Conservation (phyloP, 164 flowering plant genomes). For the Amborella trichopoda region DNA sequence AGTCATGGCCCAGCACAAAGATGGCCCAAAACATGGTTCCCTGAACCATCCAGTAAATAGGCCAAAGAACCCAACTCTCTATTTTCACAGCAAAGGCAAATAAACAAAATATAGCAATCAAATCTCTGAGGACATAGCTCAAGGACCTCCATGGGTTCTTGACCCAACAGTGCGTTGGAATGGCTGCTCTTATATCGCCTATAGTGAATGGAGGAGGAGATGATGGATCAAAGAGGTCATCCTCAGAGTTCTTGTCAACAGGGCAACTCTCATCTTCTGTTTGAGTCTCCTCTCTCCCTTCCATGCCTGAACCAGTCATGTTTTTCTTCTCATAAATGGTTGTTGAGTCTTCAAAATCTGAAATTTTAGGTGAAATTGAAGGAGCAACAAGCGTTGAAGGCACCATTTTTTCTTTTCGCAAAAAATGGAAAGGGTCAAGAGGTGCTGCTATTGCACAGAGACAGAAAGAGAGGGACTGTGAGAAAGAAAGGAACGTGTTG, state of each 20-base stretch:
- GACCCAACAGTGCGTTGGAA: conserved; percentile 4
- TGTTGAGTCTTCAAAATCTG: too few relatives aligned
- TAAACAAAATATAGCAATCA: neutral
- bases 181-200: conserved; percentile 1
- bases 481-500: too few relatives aligned
- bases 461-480: too few relatives aligned
- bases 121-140: conserved; percentile 1
- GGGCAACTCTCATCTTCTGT: too few relatives aligned
- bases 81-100: conserved; percentile 4
- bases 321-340: too few relatives aligned
- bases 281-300: too few relatives aligned
- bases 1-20: conserved; percentile 87
- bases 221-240: neutral
- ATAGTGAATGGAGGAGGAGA: neutral
- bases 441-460: too few relatives aligned
- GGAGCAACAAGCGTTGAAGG: too few relatives aligned
- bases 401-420: too few relatives aligned
- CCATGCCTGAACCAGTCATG: too few relatives aligned
- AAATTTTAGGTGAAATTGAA: too few relatives aligned
- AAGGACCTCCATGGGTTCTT: conserved; percentile 4
- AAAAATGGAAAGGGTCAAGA: too few relatives aligned
- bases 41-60: conserved; percentile 69
- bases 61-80: conserved; percentile 63
- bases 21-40: conserved; percentile 92
- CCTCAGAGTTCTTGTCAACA: neutral